phyloP scores from a whole-genome alignment of 345 rosid genomes.

The Eucalyptus erythrocorys region DNA sequence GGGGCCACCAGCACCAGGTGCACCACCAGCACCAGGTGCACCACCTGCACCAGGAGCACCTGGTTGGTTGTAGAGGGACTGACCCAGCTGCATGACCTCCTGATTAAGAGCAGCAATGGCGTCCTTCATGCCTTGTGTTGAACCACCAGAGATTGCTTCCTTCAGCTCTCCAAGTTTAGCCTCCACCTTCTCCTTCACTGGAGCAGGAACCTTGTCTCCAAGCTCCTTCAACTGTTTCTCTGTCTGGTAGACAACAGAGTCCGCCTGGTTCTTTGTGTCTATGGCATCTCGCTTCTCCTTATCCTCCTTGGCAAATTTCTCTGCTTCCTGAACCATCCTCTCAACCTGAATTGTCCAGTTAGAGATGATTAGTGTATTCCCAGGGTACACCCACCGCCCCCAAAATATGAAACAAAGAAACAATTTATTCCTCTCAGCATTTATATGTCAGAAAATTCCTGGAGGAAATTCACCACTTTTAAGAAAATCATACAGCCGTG shows the following conservation, averaged over 20 bases:
- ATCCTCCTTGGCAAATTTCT: slow-evolving; percentile 80
- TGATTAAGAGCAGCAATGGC: slow-evolving; percentile 83
- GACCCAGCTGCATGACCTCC: slow-evolving; percentile 95
- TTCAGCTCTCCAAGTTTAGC: slow-evolving; percentile 71
- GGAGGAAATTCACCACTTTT: background rate
- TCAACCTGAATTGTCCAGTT: slow-evolving; percentile 39
- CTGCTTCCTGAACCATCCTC: slow-evolving; percentile 86
- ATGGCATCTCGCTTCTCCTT: slow-evolving; percentile 94
- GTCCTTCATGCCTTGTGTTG: slow-evolving; percentile 74
- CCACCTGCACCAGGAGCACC: slow-evolving; percentile 65
- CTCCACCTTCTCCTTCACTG: slow-evolving; percentile 89
- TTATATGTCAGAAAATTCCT: background rate
- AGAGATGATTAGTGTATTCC: background rate
- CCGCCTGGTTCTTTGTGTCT: slow-evolving; percentile 98
- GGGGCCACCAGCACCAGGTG: slow-evolving; percentile 32
- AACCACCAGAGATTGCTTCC: slow-evolving; percentile 58
- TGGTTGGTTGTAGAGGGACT: slow-evolving; percentile 81
- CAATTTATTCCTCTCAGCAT: background rate
- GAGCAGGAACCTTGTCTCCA: slow-evolving; percentile 81
- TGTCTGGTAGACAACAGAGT: slow-evolving; percentile 82
- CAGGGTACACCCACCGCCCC: background rate
- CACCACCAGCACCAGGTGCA: slow-evolving; percentile 41
- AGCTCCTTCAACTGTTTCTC: slow-evolving; percentile 94
- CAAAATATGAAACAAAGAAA: background rate
- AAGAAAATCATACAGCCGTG: background rate